These are phyloP conservation scores for Apiospora malaysiana DNA, from an alignment of 2,329 filamentous ascomycete species.

Conservation along the genomic window DNA sequence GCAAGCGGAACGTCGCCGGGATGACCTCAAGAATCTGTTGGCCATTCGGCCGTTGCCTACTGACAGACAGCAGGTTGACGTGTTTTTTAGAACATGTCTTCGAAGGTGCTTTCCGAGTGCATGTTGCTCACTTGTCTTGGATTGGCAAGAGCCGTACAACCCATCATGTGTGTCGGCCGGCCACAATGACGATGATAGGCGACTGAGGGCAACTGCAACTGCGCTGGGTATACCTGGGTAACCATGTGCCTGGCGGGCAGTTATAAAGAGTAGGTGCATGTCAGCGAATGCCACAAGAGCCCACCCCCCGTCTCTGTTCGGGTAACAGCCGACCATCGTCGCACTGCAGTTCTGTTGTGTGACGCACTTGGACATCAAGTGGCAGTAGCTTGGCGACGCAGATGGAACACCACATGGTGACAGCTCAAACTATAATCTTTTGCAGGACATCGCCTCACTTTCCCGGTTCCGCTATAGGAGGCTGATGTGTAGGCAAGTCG, in stretches of 20 bases:
- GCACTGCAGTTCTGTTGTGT: neutral
- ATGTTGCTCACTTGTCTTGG: constrained; percentile 1
- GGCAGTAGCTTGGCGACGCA: neutral
- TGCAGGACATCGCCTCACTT: neutral
- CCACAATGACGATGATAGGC: neutral
- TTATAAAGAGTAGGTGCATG: neutral
- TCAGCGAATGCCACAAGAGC: neutral
- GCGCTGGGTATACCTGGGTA: neutral
- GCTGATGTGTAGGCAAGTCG: neutral
- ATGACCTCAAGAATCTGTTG: neutral
- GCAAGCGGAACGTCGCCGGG: neutral
- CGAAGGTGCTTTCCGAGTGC: neutral
- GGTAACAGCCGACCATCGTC: neutral
- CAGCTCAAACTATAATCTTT: neutral
- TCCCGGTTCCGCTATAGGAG: neutral
- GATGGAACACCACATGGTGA: neutral
- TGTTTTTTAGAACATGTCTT: constrained; percentile 9
- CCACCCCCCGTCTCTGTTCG: neutral
- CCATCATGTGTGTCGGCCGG: neutral
- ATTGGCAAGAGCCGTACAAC: neutral
- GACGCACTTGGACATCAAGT: neutral
- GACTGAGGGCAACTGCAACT: neutral
- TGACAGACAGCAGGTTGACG: neutral
- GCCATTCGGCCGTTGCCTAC: constrained; percentile 2
- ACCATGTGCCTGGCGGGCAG: neutral